Evolutionary conservation across 1,139 yeast genomes (phyloP).

Genomic region (Magnusiomyces suaveolens): DNA sequence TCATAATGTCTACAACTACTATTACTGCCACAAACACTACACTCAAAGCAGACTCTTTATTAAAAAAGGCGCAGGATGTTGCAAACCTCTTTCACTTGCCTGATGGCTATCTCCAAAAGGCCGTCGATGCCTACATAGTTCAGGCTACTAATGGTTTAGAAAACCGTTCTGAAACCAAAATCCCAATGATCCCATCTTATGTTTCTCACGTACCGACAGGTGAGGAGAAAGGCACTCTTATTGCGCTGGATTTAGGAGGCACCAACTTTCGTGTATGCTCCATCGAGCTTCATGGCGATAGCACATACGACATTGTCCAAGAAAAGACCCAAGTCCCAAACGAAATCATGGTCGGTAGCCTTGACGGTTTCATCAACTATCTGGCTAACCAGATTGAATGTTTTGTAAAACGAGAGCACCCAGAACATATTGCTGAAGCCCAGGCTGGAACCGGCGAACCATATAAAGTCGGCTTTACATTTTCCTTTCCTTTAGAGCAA

Average conservation of each 20-base stretch:
- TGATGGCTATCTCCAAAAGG: conserved; percentile 42
- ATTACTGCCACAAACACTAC: not conserved
- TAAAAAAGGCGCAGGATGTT: conserved; percentile 29
- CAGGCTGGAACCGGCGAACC: conserved; percentile 19
- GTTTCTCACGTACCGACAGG: conserved; percentile 79
- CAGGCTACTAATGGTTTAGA: conserved; percentile 43
- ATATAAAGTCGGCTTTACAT: conserved; percentile 80
- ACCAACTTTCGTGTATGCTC: conserved; percentile 87
- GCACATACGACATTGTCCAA: conserved; percentile 63
- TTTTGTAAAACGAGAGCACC: conserved; percentile 33
- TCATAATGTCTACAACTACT: conserved; percentile 1
- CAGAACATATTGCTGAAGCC: conserved; percentile 10
- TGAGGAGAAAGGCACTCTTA: conserved; percentile 59
- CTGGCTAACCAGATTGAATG: conserved; percentile 39
- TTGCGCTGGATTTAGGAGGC: conserved; percentile 87
- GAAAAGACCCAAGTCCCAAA: conserved; percentile 64
- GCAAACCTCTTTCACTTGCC: conserved; percentile 47
- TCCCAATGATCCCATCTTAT: conserved; percentile 86
- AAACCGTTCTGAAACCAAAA: conserved; percentile 38
- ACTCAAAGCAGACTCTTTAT: not conserved
- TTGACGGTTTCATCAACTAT: conserved; percentile 49
- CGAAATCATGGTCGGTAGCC: conserved; percentile 54
- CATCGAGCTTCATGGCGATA: conserved; percentile 67
- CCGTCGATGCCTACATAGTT: conserved; percentile 50
- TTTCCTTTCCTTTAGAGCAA: conserved; percentile 86